Evolutionary conservation across 805 yeast genomes (phyloP).

Genomic region (Nakazawaea laoshanensis): DNA sequence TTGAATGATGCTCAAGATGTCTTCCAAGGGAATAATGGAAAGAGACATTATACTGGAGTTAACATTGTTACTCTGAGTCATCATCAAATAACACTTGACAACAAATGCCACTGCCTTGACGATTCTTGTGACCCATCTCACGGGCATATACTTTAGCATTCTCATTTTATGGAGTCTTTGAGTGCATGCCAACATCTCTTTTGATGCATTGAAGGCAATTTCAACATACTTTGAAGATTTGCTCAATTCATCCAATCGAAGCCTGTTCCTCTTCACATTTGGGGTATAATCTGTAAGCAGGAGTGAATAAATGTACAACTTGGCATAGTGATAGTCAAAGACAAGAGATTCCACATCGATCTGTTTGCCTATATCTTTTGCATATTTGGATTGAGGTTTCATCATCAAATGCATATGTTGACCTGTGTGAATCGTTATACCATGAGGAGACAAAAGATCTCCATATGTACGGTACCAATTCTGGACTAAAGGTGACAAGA

Average conservation of each 20-base stretch:
- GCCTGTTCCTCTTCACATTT: slow-evolving; percentile 23
- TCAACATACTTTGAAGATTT: slow-evolving; percentile 72
- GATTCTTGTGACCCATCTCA: slow-evolving; percentile 83
- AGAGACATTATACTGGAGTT: slow-evolving; percentile 46
- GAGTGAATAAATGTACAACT: slow-evolving; percentile 74
- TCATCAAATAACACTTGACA: slow-evolving; percentile 72
- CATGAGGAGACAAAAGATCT: slow-evolving; percentile 42
- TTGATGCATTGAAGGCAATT: slow-evolving; percentile 77
- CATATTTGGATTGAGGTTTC: slow-evolving; percentile 25
- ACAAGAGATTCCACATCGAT: slow-evolving; percentile 65
- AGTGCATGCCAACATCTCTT: slow-evolving; percentile 65
- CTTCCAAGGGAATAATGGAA: slow-evolving; percentile 63
- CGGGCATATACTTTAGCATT: slow-evolving; percentile 73
- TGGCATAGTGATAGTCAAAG: slow-evolving; percentile 79
- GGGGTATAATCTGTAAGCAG: slow-evolving; percentile 53
- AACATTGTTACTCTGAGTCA: slow-evolving; percentile 28
- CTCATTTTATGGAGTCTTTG: slow-evolving; percentile 58
- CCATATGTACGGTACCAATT: slow-evolving; percentile 68
- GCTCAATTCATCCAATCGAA: slow-evolving; percentile 62
- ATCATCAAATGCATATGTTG: slow-evolving; percentile 15
- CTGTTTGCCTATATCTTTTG: slow-evolving; percentile 28
- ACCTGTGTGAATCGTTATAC: slow-evolving; percentile 23
- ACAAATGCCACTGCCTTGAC: slow-evolving; percentile 86
- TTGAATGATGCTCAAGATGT: slow-evolving; percentile 58
- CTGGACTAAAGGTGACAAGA: slow-evolving; percentile 68